Conservation (phyloP, 352 stramenopile species). For the Pythium inflatum region DNA sequence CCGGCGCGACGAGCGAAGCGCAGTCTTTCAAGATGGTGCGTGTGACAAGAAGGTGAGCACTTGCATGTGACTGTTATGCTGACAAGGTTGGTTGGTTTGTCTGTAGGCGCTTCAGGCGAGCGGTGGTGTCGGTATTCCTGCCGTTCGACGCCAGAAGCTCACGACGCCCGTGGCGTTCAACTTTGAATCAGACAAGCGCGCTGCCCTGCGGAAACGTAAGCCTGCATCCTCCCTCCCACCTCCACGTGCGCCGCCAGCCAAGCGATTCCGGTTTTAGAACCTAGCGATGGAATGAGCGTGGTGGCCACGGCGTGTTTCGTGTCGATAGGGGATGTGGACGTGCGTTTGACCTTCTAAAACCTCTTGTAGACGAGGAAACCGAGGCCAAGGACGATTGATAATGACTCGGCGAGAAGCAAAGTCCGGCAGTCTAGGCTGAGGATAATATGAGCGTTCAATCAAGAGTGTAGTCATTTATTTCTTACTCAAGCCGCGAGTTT, state of each 20-base stretch:
- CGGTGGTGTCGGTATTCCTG: slow-evolving; percentile 68
- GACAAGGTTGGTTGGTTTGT: too few relatives aligned
- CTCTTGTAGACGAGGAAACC: slow-evolving; percentile 27
- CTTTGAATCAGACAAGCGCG: slow-evolving; percentile 73
- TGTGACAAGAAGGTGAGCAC: background rate
- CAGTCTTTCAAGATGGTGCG: slow-evolving; percentile 40
- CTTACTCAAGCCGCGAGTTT: background rate
- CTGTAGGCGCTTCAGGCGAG: slow-evolving; percentile 53
- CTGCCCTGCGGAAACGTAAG: slow-evolving; percentile 39
- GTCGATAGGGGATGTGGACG: background rate
- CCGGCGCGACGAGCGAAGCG: slow-evolving; percentile 39
- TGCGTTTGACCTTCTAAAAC: slow-evolving; percentile 13
- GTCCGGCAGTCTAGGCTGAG: too few relatives aligned
- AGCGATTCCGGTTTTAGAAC: slow-evolving; percentile 29
- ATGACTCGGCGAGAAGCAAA: background rate
- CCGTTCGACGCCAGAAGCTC: slow-evolving; percentile 66
- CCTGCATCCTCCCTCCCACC: slow-evolving; percentile 6
- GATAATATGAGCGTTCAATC: slow-evolving; percentile 1
- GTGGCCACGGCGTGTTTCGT: too few relatives aligned
- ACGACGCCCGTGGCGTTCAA: slow-evolving; percentile 70
- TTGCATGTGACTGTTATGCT: too few relatives aligned
- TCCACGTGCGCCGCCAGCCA: slow-evolving; percentile 15
- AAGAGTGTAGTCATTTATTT: background rate
- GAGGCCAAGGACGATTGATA: background rate
- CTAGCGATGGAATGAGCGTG: too few relatives aligned